Evolutionary conservation across 2,329 filamentous ascomycete genomes (phyloP).

Genomic region (Fusarium palustre): DNA sequence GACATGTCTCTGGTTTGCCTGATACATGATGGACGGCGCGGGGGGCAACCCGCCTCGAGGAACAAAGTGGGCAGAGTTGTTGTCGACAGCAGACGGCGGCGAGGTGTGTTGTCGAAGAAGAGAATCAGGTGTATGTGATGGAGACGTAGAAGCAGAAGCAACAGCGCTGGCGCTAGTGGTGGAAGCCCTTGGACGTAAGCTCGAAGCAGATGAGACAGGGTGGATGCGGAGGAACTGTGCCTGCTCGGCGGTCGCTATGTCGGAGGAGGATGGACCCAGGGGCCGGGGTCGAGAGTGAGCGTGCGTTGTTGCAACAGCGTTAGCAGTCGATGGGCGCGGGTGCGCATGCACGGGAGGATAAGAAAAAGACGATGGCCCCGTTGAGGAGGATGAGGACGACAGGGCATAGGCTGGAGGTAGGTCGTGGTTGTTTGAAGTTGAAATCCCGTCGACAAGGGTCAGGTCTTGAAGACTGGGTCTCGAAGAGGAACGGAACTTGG

Average conservation of each 20-base stretch:
- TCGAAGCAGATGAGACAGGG: constrained; percentile 38
- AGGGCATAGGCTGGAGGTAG: constrained; percentile 36
- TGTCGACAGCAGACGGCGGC: constrained; percentile 34
- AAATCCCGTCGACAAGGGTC: constrained; percentile 29
- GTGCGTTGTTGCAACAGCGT: constrained; percentile 18
- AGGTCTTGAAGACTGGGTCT: constrained; percentile 41
- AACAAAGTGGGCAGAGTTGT: constrained; percentile 37
- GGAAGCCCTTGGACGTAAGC: constrained; percentile 43
- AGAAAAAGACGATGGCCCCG: constrained; percentile 36
- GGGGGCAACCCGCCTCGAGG: constrained; percentile 47
- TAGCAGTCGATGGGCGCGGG: constrained; percentile 1
- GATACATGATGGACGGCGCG: constrained; percentile 63
- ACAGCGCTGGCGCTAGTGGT: constrained; percentile 35
- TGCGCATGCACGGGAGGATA: constrained; percentile 33
- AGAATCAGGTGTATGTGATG: constrained; percentile 31
- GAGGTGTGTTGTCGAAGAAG: constrained; percentile 34
- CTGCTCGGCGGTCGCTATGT: constrained; percentile 35
- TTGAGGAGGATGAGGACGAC: constrained; percentile 34
- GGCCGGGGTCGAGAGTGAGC: constrained; percentile 37
- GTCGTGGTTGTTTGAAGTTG: constrained; percentile 24
- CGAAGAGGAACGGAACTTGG: constrained; percentile 41
- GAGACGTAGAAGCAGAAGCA: constrained; percentile 27
- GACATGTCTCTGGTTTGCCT: constrained; percentile 63
- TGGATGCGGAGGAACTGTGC: constrained; percentile 42
- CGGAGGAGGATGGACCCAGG: constrained; percentile 41